phyloP scores from a whole-genome alignment of 1,284 basidiomycete species.

The Ceratobasidium sp. region DNA sequence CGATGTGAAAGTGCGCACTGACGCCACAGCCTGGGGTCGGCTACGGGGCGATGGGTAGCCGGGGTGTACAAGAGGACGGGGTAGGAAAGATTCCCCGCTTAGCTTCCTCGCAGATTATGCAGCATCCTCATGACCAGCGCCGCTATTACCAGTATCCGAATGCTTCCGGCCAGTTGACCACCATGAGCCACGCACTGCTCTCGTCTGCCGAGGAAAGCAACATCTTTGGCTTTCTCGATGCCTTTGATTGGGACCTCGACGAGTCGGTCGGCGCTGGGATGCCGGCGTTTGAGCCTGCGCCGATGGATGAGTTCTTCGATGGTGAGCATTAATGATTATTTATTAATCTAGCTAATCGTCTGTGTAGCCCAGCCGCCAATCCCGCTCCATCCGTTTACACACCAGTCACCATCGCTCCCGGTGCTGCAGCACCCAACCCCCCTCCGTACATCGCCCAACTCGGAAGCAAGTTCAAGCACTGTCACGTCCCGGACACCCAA shows the following conservation, averaged over 20 bases:
- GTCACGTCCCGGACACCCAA: constrained; percentile 33
- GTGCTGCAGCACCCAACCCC: not conserved
- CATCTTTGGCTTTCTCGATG: constrained; percentile 24
- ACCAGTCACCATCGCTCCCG: constrained; percentile 2
- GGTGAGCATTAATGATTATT: not conserved
- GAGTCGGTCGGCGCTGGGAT: constrained; percentile 25
- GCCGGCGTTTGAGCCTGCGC: constrained; percentile 17
- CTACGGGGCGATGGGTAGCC: not conserved
- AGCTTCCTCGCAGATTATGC: not conserved
- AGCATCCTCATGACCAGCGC: not conserved
- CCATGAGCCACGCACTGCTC: not conserved
- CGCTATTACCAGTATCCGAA: constrained; percentile 5
- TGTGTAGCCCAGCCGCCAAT: not conserved
- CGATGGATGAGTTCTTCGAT: not conserved
- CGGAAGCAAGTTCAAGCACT: not conserved
- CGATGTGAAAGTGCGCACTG: constrained; percentile 1
- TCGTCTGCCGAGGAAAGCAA: constrained; percentile 18
- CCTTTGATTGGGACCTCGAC: constrained; percentile 25
- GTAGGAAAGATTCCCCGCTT: not conserved
- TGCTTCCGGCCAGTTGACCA: not conserved
- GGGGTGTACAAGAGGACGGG: not conserved
- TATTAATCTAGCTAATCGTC: not conserved
- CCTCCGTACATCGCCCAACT: not conserved
- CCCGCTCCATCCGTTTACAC: not conserved
- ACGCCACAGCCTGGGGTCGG: not conserved